Evolutionary conservation across 2,329 filamentous ascomycete genomes (phyloP), one percentile per base, ranked within the genome.

Genomic region (Emmonsia crescens): DNA sequence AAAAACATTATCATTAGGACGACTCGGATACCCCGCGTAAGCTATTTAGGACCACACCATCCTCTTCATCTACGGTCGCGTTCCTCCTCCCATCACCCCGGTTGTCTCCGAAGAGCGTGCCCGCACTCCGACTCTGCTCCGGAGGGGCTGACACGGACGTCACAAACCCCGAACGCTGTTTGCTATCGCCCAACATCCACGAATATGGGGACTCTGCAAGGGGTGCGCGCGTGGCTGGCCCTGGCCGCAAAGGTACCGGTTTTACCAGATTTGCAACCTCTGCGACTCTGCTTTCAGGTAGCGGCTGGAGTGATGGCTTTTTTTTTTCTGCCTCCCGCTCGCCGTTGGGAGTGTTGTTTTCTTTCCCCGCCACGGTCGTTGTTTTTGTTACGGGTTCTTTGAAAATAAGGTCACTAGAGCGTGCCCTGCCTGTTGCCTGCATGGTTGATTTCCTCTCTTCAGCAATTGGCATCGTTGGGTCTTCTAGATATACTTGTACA

Each of bases 141-240:
- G 77, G 76, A 16, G 75, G 73, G 33, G 73, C 70, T n/a, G 77
- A 77, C 21, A 72, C 74, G 19, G 76, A 75, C 59, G 74, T 75
- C 49, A 79, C 76, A 69, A 80, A 80, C 36, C 73, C 74, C 10
- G 76, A 78, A 31, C 77, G 71, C 59, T 74, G 74, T 49, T 75
- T 72, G 61, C 73, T 72, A 54, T 78, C 75, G 42, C 77, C 78
- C 44, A 80, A 71, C 77, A 80, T 80, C 76, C 78, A 80, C 14
- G 78, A 79, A 61, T 79, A 80, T 29, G 77, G 77, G 21, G 78
- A 76, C 57, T 79, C 73, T 42, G 75, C 73, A 57, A 80, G 65
- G 44, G 77, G 75, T 57, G 77, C 74, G 48, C 78, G 76, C 10
- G 69, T 62, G 49, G 59, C 60, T 54, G 69, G 65, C 52, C 58